A percentile compares a stretch with the other conserved stretches of the same genome.
Conservation (phyloP, 2,329 filamentous ascomycete species). For the Fusarium oligoseptatum region DNA sequence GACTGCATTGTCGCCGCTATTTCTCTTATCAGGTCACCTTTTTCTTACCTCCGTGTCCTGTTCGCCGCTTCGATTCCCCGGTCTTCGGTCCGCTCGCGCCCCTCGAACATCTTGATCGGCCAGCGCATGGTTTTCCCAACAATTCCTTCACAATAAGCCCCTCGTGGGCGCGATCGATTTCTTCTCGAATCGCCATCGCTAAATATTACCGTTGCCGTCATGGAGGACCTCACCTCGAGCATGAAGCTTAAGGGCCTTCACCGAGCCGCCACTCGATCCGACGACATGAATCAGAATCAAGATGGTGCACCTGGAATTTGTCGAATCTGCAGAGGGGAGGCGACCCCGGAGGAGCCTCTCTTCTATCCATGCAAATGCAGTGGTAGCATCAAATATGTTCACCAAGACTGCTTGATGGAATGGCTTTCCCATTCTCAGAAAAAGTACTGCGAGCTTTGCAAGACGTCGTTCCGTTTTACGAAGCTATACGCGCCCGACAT, state of each 20-base stretch:
- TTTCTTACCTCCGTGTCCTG: background rate
- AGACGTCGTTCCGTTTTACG: constrained; percentile 97
- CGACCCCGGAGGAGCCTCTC: constrained; percentile 82
- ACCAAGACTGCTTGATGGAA: constrained; percentile 98
- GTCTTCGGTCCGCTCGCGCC: constrained; percentile 21
- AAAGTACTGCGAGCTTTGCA: constrained; percentile 99
- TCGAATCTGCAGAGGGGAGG: constrained; percentile 95
- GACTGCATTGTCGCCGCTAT: background rate
- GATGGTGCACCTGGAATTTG: constrained; percentile 78
- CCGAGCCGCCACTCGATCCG: constrained; percentile 43
- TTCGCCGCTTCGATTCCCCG: background rate
- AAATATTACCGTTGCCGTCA: constrained; percentile 24
- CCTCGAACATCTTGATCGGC: constrained; percentile 23
- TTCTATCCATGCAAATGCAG: constrained; percentile 99
- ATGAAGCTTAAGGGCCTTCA: constrained; percentile 43
- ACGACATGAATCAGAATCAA: constrained; percentile 46
- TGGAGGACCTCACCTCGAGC: constrained; percentile 45
- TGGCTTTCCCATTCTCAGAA: constrained; percentile 99
- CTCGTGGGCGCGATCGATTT: constrained; percentile 46
- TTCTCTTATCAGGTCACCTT: too few relatives aligned
- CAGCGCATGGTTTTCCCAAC: constrained; percentile 40
- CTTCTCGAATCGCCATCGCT: constrained; percentile 33
- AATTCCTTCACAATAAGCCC: constrained; percentile 43
- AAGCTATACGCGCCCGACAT: constrained; percentile 97
- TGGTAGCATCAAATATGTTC: constrained; percentile 98